These are phyloP conservation scores for Tulasnella sp. DNA, from an alignment of 768 basidiomycete genomes.

Conservation along the genomic window DNA sequence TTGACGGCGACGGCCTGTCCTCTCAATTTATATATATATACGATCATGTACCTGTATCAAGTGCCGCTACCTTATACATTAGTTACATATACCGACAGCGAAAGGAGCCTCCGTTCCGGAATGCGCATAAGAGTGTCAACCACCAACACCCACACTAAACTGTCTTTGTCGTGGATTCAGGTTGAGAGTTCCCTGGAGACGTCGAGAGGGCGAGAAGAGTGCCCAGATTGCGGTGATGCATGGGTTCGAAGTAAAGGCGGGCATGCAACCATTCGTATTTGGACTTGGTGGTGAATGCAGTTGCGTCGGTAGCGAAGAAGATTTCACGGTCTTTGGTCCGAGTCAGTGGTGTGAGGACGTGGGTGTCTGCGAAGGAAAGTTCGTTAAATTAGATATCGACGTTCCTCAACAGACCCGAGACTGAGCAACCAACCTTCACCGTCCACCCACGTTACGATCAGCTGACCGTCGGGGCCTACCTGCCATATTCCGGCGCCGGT, in stretches of 20 bases:
- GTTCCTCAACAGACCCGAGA: background rate
- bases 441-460: slow-evolving; percentile 8
- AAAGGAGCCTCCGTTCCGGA: background rate
- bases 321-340: background rate
- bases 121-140: background rate
- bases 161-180: background rate
- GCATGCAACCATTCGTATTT: background rate
- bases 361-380: background rate
- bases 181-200: background rate
- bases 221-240: slow-evolving; percentile 1
- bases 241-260: background rate
- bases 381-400: background rate
- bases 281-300: background rate
- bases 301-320: background rate
- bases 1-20: background rate
- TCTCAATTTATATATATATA: background rate
- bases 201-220: background rate
- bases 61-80: background rate
- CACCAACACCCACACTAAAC: background rate
- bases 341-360: slow-evolving; percentile 3
- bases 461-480: background rate
- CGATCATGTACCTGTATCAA: background rate
- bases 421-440: background rate
- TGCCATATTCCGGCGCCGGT: background rate
- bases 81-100: background rate